Conservation (phyloP, 2,329 filamentous ascomycete genomes). For the Arthrinium phaeospermum region DNA sequence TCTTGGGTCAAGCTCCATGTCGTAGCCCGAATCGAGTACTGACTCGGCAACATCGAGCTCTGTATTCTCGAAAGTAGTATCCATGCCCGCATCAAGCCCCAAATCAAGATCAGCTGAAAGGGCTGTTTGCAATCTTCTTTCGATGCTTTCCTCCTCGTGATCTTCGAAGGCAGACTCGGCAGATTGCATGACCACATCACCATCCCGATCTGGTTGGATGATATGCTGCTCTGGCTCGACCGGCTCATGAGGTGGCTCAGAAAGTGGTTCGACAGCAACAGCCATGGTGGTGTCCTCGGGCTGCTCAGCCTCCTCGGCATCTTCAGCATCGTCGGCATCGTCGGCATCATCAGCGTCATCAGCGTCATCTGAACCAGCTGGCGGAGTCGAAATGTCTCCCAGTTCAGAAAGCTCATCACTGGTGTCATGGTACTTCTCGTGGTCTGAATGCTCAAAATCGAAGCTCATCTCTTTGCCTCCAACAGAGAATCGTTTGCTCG, state of each 20-base stretch:
- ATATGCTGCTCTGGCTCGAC: conserved; percentile 26
- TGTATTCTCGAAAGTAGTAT: neutral
- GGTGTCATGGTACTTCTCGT: conserved; percentile 61
- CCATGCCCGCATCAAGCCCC: neutral
- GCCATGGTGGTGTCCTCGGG: conserved; percentile 31
- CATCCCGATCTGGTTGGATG: neutral
- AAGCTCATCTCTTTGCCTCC: conserved; percentile 76
- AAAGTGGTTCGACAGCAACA: conserved; percentile 22
- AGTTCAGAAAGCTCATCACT: conserved; percentile 58
- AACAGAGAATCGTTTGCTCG: conserved; percentile 56
- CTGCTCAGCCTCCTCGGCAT: conserved; percentile 36
- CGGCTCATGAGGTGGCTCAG: conserved; percentile 24
- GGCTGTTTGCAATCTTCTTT: conserved; percentile 3
- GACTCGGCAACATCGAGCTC: conserved; percentile 17
- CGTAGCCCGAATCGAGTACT: conserved; percentile 24
- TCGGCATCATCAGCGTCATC: conserved; percentile 40
- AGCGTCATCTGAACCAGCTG: conserved; percentile 39
- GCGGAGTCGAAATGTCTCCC: conserved; percentile 48
- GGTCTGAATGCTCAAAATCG: conserved; percentile 69
- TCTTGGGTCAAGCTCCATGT: conserved; percentile 34
- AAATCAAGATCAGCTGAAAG: conserved; percentile 11
- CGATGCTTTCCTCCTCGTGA: neutral
- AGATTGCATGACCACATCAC: conserved; percentile 22
- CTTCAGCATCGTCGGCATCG: conserved; percentile 34
- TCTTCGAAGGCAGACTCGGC: conserved; percentile 19